Conservation (phyloP, 768 basidiomycete species). For the Leucocoprinus sp. region DNA sequence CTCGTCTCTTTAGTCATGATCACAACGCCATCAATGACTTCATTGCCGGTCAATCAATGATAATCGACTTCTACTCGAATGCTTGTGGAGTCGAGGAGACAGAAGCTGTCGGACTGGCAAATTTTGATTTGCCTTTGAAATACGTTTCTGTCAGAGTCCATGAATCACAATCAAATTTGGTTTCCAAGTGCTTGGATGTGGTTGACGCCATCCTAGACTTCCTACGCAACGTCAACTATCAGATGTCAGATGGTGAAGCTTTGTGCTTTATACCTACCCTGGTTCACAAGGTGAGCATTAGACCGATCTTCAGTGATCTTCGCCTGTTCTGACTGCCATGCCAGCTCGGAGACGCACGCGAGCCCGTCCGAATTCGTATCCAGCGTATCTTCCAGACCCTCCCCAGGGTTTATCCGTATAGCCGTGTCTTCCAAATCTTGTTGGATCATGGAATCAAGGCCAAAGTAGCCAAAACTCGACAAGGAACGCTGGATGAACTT, state of each 20-base stretch:
- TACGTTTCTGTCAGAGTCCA: conserved; percentile 87
- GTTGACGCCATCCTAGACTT: conserved; percentile 73
- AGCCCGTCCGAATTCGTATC: conserved; percentile 71
- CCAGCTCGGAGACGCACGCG: conserved; percentile 89
- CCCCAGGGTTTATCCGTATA: conserved; percentile 88
- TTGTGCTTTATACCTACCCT: conserved; percentile 83
- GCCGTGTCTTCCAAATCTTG: conserved; percentile 81
- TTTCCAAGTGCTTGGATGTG: conserved; percentile 82
- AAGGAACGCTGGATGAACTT: conserved; percentile 80
- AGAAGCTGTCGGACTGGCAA: conserved; percentile 66
- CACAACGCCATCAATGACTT: conserved; percentile 94
- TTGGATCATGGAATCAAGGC: conserved; percentile 85
- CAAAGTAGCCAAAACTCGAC: conserved; percentile 87
- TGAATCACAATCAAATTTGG: conserved; percentile 84
- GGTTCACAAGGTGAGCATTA: conserved; percentile 66
- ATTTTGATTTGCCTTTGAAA: conserved; percentile 87
- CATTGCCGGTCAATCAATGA: conserved; percentile 61
- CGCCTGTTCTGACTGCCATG: conserved; percentile 5
- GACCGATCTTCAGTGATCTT: background rate
- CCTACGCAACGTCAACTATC: conserved; percentile 63
- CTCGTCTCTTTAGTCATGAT: conserved; percentile 87
- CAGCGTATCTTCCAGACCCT: conserved; percentile 79
- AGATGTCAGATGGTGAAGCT: conserved; percentile 81
- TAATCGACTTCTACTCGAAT: conserved; percentile 69
- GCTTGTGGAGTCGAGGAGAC: conserved; percentile 50